Evolutionary conservation across 768 basidiomycete species (phyloP).

Genomic region (Porpolomopsis calyptriformis): DNA sequence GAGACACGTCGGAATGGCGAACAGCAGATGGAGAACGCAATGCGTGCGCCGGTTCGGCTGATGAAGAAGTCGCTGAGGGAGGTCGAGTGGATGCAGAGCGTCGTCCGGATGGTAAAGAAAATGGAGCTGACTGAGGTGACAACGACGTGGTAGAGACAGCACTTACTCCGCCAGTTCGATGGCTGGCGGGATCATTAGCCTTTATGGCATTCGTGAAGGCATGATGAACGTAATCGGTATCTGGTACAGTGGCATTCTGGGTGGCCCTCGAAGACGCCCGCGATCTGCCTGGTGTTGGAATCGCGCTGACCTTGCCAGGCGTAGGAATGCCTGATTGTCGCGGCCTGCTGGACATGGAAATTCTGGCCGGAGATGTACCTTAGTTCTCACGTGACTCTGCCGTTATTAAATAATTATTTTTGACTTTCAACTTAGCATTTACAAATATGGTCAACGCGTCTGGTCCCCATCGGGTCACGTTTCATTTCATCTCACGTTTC

Average conservation of each 20-base stretch:
- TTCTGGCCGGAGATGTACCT: no score
- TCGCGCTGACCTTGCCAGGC: conserved; percentile 32
- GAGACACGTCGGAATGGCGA: conserved; percentile 52
- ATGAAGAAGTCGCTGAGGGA: conserved; percentile 51
- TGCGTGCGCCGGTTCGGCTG: conserved; percentile 38
- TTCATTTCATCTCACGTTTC: no score
- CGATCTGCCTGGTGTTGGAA: conserved; percentile 63
- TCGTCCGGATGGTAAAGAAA: conserved; percentile 41
- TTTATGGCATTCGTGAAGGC: conserved; percentile 75
- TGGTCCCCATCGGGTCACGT: no score
- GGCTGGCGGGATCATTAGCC: conserved; percentile 69
- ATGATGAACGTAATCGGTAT: conserved; percentile 51
- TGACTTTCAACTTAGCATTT: background rate
- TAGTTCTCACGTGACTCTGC: background rate
- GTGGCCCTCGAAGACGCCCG: conserved; percentile 51
- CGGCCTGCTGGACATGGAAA: conserved; percentile 29
- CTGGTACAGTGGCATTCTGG: conserved; percentile 25
- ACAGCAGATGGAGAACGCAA: conserved; percentile 43
- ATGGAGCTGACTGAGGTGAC: conserved; percentile 35
- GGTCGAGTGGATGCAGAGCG: conserved; percentile 36
- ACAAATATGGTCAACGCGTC: no score
- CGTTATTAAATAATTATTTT: background rate
- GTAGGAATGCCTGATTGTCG: conserved; percentile 34
- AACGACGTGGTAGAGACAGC: conserved; percentile 30
- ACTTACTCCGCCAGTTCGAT: conserved; percentile 36